These are phyloP conservation scores for Lipomyces lipofer DNA, from an alignment of 805 yeast species.

Conservation along the genomic window DNA sequence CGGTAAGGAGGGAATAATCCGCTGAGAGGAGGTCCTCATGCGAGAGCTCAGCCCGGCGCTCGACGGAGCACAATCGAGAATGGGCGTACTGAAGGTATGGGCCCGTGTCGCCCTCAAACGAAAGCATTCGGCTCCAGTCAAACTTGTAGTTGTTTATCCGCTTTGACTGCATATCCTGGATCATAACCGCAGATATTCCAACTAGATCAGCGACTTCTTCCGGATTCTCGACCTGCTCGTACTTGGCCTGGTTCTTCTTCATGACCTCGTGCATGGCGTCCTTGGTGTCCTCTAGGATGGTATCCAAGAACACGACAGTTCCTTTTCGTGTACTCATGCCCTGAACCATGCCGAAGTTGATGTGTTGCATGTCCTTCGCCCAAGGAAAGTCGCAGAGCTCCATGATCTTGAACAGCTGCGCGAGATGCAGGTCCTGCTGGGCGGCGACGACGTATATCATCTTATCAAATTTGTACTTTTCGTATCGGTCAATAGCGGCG, in stretches of 20 bases:
- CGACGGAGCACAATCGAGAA: constrained; percentile 91
- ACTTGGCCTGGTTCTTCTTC: constrained; percentile 87
- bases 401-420: constrained; percentile 91
- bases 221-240: constrained; percentile 89
- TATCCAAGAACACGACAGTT: constrained; percentile 96
- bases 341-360: constrained; percentile 95
- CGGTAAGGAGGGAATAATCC: constrained; percentile 62
- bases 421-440: constrained; percentile 93
- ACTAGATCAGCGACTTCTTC: constrained; percentile 92
- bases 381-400: constrained; percentile 87
- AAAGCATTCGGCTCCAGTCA: constrained; percentile 97
- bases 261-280: constrained; percentile 94
- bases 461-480: constrained; percentile 83
- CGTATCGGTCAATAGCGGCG: constrained; percentile 89
- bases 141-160: constrained; percentile 94
- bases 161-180: constrained; percentile 98
- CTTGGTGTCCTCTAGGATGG: constrained; percentile 88
- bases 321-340: constrained; percentile 99
- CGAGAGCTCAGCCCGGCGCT: constrained; percentile 63
- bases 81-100: constrained; percentile 98
- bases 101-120: constrained; percentile 99
- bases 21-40: constrained; percentile 43
- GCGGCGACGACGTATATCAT: constrained; percentile 94
- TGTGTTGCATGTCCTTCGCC: constrained; percentile 77
- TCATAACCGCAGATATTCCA: constrained; percentile 97